A percentile compares a stretch with the other conserved stretches of the same genome.
Conservation (phyloP, 306 rosid species). For the Lathyrus tuberosus region DNA sequence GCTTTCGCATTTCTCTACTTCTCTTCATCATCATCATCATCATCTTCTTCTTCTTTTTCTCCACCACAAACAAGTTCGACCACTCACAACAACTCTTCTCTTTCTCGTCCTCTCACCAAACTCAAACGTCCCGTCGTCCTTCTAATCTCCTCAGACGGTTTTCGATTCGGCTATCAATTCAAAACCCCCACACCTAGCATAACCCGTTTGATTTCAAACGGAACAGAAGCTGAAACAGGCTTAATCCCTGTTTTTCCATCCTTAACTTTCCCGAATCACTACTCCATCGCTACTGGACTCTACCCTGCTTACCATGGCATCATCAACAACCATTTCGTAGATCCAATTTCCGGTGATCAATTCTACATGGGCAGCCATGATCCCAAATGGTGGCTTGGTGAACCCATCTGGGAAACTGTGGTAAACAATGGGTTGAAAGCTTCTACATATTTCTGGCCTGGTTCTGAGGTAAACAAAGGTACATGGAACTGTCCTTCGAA, state of each 20-base stretch:
- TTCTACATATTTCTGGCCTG: conserved; percentile 91
- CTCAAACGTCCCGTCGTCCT: conserved; percentile 69
- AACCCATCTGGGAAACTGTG: conserved; percentile 94
- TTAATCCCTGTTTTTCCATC: conserved; percentile 91
- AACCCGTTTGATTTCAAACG: conserved; percentile 69
- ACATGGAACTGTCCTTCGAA: conserved; percentile 71
- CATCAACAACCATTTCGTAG: conserved; percentile 78
- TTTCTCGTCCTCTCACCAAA: conserved; percentile 63
- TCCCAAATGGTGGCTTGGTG: conserved; percentile 97
- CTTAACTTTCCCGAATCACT: conserved; percentile 89
- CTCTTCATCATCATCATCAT: conserved; percentile 32
- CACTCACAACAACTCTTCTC: not conserved
- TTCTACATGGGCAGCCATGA: conserved; percentile 80
- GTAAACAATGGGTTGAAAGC: conserved; percentile 77
- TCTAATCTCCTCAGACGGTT: conserved; percentile 87
- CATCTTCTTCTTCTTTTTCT: conserved; percentile 2
- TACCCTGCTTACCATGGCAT: conserved; percentile 92
- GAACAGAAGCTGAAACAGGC: conserved; percentile 89
- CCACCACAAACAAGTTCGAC: not conserved
- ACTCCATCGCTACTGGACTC: conserved; percentile 92
- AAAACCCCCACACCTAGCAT: conserved; percentile 72
- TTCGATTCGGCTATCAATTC: conserved; percentile 97
- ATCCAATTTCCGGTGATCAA: conserved; percentile 67
- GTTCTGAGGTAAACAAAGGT: conserved; percentile 96
- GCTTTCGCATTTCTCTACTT: conserved; percentile 78